Conservation (phyloP, 179 eudicot species). For the Sideroxylon spinosum region DNA sequence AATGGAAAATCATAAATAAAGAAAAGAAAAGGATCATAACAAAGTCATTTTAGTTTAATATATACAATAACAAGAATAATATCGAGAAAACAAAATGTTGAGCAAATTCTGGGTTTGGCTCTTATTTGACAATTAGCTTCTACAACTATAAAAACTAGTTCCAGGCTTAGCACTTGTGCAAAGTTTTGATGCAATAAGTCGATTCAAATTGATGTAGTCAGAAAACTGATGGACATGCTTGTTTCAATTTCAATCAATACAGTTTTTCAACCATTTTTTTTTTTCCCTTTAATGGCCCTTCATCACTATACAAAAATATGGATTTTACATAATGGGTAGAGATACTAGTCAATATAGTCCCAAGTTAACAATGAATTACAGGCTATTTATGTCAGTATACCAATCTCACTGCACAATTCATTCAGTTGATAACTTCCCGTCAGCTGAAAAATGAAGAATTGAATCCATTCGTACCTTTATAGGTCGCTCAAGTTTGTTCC, state of each 20-base stretch:
- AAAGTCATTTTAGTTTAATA: background rate
- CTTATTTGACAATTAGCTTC: background rate
- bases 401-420: too few species aligned
- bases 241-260: background rate
- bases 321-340: background rate
- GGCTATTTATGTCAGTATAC: too few species aligned
- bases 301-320: background rate
- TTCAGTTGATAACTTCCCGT: too few species aligned
- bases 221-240: background rate
- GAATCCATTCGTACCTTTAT: conserved; percentile 46
- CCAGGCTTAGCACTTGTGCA: too few species aligned
- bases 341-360: too few species aligned
- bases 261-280: background rate
- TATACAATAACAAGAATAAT: background rate
- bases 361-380: too few species aligned
- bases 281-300: background rate
- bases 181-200: background rate
- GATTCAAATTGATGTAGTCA: background rate
- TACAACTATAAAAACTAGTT: too few species aligned
- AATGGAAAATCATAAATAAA: background rate
- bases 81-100: background rate
- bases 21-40: background rate
- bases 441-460: conserved; percentile 1
- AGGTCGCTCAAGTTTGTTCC: conserved; percentile 34
- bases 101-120: background rate